Conservation (phyloP, 495 filamentous ascomycete genomes). For the Penicillium bovifimosum region DNA sequence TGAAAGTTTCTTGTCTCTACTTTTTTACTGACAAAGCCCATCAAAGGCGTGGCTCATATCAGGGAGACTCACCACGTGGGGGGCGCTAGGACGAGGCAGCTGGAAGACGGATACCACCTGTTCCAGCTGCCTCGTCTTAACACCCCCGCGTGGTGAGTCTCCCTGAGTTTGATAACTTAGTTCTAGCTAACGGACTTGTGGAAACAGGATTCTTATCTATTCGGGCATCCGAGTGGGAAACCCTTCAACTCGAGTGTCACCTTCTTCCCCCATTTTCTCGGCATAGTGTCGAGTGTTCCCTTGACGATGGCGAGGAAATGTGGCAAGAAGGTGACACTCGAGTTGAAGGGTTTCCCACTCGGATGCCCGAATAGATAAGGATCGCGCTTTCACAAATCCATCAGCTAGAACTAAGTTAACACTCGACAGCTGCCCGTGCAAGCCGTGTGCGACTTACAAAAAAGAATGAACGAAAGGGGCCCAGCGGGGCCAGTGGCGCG, state of each 20-base stretch:
- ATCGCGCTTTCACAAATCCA: no score
- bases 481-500: conserved; percentile 18
- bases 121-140: conserved; percentile 39
- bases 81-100: no score
- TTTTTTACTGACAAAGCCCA: conserved; percentile 1
- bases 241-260: conserved; percentile 46
- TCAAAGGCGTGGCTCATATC: conserved; percentile 41
- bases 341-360: no score
- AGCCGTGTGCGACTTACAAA: conserved; percentile 25
- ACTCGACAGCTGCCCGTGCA: conserved; percentile 28
- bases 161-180: neutral
- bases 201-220: conserved; percentile 49
- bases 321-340: no score
- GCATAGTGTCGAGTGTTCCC: no score
- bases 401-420: no score
- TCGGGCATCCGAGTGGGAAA: conserved; percentile 48
- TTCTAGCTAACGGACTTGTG: neutral
- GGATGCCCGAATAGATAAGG: no score
- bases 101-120: conserved; percentile 52
- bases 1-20: neutral
- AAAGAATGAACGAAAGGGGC: conserved; percentile 11
- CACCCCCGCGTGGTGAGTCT: conserved; percentile 33
- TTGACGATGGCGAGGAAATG: no score
- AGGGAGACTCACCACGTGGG: no score
- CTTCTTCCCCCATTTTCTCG: conserved; percentile 54